Evolutionary conservation across 2,329 filamentous ascomycete species (phyloP).

Genomic region (Aspergillus chevalieri): DNA sequence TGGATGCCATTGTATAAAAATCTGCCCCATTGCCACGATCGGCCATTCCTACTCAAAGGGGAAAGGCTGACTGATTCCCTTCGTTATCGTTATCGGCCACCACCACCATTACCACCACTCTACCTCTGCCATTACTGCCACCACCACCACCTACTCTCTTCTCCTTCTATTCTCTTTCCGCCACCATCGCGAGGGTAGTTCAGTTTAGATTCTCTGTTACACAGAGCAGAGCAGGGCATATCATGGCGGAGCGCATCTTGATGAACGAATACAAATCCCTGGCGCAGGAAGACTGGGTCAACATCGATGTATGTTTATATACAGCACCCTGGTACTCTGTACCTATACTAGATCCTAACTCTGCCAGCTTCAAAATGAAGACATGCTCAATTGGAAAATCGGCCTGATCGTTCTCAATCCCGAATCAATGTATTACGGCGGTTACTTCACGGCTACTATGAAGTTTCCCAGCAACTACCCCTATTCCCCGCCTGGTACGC

Average conservation of each 20-base stretch:
- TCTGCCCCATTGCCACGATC: too few species aligned
- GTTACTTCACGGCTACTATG: slow-evolving; percentile 88
- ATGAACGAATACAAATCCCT: slow-evolving; percentile 83
- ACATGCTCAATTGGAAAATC: slow-evolving; percentile 80
- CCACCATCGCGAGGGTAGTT: too few species aligned
- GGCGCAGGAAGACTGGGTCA: slow-evolving; percentile 85
- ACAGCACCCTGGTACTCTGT: not conserved
- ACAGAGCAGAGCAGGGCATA: not conserved
- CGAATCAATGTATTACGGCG: slow-evolving; percentile 85
- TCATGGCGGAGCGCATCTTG: slow-evolving; percentile 67
- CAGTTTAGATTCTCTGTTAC: not conserved
- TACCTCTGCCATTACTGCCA: not conserved
- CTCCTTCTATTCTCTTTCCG: too few species aligned
- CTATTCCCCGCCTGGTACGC: slow-evolving; percentile 65
- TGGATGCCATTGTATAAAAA: too few species aligned
- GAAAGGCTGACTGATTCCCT: not conserved
- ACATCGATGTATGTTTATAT: slow-evolving; percentile 64
- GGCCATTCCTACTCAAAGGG: too few species aligned
- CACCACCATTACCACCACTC: not conserved
- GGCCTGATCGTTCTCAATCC: slow-evolving; percentile 89
- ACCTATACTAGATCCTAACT: not conserved
- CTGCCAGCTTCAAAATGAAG: slow-evolving; percentile 64
- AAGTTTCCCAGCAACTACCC: slow-evolving; percentile 84
- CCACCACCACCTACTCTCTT: too few species aligned
- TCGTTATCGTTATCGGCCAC: not conserved